These are phyloP conservation scores for Candida easanensis DNA, from an alignment of 805 yeast species.

Conservation along the genomic window DNA sequence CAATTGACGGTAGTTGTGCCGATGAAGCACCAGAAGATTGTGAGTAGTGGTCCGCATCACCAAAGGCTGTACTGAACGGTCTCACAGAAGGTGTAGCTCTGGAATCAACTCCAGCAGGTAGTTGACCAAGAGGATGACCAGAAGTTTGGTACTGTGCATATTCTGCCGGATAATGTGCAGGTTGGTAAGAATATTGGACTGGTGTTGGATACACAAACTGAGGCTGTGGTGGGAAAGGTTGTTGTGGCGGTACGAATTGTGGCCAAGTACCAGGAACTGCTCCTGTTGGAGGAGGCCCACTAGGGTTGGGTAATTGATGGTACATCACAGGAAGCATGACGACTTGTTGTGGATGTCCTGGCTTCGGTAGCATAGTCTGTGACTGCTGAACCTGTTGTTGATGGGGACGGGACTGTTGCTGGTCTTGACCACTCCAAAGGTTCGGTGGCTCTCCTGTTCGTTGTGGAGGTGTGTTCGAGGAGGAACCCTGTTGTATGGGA, in stretches of 20 bases:
- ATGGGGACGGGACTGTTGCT: slow-evolving; percentile 1
- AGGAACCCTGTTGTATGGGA: slow-evolving; percentile 4
- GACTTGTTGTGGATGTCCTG: slow-evolving; percentile 8
- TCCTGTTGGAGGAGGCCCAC: slow-evolving; percentile 6
- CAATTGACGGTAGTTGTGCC: slow-evolving; percentile 8
- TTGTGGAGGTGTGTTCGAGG: slow-evolving; percentile 4
- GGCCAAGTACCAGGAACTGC: slow-evolving; percentile 10
- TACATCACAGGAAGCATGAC: slow-evolving; percentile 16
- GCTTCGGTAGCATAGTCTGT: slow-evolving; percentile 6
- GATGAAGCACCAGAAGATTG: background rate
- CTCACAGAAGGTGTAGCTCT: slow-evolving; percentile 2
- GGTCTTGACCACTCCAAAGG: slow-evolving; percentile 3
- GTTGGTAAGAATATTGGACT: slow-evolving; percentile 8
- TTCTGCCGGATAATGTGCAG: slow-evolving; percentile 5
- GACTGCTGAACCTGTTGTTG: slow-evolving; percentile 8
- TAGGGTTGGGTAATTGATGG: slow-evolving; percentile 13
- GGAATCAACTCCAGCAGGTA: background rate
- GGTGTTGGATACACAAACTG: slow-evolving; percentile 14
- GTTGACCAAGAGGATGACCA: background rate
- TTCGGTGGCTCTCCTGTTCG: slow-evolving; percentile 4
- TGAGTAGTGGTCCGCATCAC: background rate
- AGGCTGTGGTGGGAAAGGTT: slow-evolving; percentile 11
- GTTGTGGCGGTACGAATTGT: slow-evolving; percentile 10
- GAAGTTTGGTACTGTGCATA: slow-evolving; percentile 6
- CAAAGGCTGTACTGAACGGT: slow-evolving; percentile 3